A percentile compares a stretch with the other conserved stretches of the same genome.
phyloP scores from a whole-genome alignment of 2,329 filamentous ascomycete species.

The Aspergillus chevalieri region DNA sequence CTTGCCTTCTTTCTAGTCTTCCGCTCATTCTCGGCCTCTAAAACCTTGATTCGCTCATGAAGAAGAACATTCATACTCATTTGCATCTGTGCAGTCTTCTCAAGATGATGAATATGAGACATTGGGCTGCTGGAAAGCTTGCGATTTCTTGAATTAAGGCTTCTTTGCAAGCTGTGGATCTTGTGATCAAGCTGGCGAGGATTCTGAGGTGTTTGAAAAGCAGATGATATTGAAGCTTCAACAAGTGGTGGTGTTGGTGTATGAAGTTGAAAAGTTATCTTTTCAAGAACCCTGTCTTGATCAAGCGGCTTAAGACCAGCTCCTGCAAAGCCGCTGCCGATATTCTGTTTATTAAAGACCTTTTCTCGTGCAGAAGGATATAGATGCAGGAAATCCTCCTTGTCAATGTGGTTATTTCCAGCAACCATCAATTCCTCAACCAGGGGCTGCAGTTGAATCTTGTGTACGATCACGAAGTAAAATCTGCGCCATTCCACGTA shows the following conservation, averaged over 20 bases:
- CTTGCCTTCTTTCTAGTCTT: not conserved
- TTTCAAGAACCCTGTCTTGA: not conserved
- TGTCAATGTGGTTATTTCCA: slow-evolving; percentile 1
- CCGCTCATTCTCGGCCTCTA: not conserved
- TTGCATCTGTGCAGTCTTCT: not conserved
- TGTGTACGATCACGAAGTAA: no score
- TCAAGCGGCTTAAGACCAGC: slow-evolving; percentile 1
- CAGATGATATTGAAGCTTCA: slow-evolving; percentile 1
- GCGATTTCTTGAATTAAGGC: not conserved
- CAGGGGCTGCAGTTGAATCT: not conserved
- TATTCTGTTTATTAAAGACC: slow-evolving; percentile 1
- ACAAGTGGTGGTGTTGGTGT: slow-evolving; percentile 1
- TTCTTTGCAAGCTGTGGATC: not conserved
- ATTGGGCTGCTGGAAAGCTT: not conserved
- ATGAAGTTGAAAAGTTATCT: not conserved
- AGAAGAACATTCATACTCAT: not conserved
- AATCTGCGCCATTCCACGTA: no score
- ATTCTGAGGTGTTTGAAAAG: slow-evolving; percentile 1
- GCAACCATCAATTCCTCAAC: not conserved
- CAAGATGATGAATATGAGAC: not conserved
- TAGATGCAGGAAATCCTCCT: slow-evolving; percentile 1
- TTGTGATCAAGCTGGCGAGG: not conserved
- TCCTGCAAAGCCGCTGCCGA: not conserved
- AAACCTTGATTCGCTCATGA: not conserved
- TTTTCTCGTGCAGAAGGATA: not conserved